A percentile compares a stretch with the other conserved stretches of the same genome.
These are phyloP conservation scores for Alternaria infectoria DNA, from an alignment of 2,329 filamentous ascomycete genomes.

Conservation along the genomic window DNA sequence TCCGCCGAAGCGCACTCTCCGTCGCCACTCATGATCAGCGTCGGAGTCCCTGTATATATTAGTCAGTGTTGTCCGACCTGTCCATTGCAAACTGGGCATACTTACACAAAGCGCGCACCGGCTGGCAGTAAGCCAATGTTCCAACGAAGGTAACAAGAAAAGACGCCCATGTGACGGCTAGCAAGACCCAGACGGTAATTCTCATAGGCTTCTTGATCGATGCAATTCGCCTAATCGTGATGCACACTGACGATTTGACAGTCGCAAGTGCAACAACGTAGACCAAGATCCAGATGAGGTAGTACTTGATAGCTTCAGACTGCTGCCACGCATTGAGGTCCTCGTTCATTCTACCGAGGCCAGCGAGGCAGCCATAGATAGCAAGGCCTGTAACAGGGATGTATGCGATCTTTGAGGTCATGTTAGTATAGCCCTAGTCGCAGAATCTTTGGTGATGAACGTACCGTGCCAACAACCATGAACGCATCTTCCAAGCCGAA, in stretches of 20 bases:
- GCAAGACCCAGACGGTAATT: constrained; percentile 19
- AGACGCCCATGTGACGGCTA: constrained; percentile 27
- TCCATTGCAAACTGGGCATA: neutral
- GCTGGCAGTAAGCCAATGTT: constrained; percentile 26
- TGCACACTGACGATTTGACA: constrained; percentile 32
- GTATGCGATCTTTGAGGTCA: neutral
- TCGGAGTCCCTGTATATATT: constrained; percentile 8
- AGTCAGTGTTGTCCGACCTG: neutral
- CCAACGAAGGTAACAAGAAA: constrained; percentile 31
- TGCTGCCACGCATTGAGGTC: constrained; percentile 30
- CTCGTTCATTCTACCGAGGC: constrained; percentile 23
- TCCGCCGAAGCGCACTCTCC: constrained; percentile 22
- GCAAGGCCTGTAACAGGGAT: neutral
- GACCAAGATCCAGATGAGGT: constrained; percentile 33
- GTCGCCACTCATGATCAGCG: constrained; percentile 15
- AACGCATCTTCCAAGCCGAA: constrained; percentile 28
- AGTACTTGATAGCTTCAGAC: constrained; percentile 27
- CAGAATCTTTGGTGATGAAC: no score
- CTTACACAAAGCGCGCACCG: constrained; percentile 17
- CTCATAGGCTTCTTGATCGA: constrained; percentile 23
- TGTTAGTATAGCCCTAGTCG: neutral
- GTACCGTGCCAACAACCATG: constrained; percentile 20
- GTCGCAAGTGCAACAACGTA: constrained; percentile 31
- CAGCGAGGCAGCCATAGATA: constrained; percentile 10
- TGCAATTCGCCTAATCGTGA: constrained; percentile 33